Evolutionary conservation across 768 basidiomycete species (phyloP), one percentile per base, ranked within the genome.

Genomic region (Russula virescens): DNA sequence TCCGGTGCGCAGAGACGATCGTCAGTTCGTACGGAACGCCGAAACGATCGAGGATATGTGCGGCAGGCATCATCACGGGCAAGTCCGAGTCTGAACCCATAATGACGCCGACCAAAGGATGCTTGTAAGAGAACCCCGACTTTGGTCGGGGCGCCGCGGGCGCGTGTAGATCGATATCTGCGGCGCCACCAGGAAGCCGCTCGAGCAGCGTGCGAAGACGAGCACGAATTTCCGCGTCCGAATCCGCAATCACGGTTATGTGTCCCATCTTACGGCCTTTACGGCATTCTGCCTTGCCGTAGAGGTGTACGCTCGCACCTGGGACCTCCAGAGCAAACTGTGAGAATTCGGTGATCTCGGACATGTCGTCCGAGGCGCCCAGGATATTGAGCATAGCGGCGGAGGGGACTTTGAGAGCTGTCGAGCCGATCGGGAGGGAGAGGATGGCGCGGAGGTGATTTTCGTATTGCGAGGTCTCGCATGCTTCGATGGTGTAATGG

Each of bases 51-150:
- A 98, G 82, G 60, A 97, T 86, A 48, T 80, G 84, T 0, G 96
- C 89, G 18, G 91, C 92, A 6, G 94, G 88, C 18, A 91, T 80
- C 88, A 99, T 94, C 21, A 87, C 85, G 0, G 93, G 91, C n/a
- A 99, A 77, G 73, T 99, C 97, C 16, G 96, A 98, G 75, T 98
- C 96, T 11, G 94, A 96, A 19, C 97, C 97, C 97, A 98, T 99
- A 72, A 99, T 94, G 62, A 99, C 82, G 0, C 91, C 89, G 0
- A 98, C 91, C 13, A 98, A 80, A 7, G 96, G 94, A 55, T 83
- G 78, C 0, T 75, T 71, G 70, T 87, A 81, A 8, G 91, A 82
- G 71, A 81, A 78, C 1, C 83, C 83, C 19, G 79, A 76, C 2
- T 79, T 76, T 1, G 79, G 75, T 2, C 69, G 58, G 1, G 80